Conservation (phyloP, 129 eudicot genomes). For the Scalesia atractyloides region DNA sequence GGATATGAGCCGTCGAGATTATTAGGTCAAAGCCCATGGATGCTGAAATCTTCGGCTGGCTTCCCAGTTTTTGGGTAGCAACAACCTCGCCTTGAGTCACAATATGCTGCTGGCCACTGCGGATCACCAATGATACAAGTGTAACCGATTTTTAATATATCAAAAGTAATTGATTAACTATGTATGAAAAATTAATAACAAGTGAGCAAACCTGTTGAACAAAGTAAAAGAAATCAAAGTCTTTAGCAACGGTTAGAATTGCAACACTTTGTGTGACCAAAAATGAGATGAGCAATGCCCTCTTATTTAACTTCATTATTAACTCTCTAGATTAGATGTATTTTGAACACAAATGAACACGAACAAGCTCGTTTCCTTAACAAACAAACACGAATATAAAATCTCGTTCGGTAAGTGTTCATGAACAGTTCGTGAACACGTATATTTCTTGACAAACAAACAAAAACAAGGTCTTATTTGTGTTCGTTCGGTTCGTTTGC, state of each 20-base stretch:
- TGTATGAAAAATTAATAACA: background rate
- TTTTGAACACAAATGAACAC: too few relatives aligned
- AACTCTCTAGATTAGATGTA: background rate
- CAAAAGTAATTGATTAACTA: too few relatives aligned
- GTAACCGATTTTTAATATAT: too few relatives aligned
- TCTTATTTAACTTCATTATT: constrained; percentile 35
- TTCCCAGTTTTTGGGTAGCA: constrained; percentile 83
- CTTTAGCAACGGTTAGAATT: constrained; percentile 30
- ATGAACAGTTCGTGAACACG: too few relatives aligned
- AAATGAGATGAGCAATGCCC: constrained; percentile 23
- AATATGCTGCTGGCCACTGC: constrained; percentile 88
- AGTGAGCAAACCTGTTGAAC: constrained; percentile 52
- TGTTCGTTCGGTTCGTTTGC: too few relatives aligned
- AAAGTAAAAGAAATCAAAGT: constrained; percentile 62
- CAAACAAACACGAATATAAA: too few relatives aligned
- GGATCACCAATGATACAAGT: background rate
- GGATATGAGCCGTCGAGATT: constrained; percentile 64
- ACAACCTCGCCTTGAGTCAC: constrained; percentile 60
- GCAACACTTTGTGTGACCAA: constrained; percentile 37
- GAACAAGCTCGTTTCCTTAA: too few relatives aligned
- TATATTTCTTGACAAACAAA: too few relatives aligned
- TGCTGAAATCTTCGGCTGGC: constrained; percentile 72
- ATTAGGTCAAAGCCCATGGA: constrained; percentile 93
- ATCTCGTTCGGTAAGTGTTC: too few relatives aligned
- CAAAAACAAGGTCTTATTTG: too few relatives aligned